A percentile compares a stretch with the other conserved stretches of the same genome.
phyloP scores from a whole-genome alignment of 1,284 basidiomycete species.

The Nidula niveotomentosa region DNA sequence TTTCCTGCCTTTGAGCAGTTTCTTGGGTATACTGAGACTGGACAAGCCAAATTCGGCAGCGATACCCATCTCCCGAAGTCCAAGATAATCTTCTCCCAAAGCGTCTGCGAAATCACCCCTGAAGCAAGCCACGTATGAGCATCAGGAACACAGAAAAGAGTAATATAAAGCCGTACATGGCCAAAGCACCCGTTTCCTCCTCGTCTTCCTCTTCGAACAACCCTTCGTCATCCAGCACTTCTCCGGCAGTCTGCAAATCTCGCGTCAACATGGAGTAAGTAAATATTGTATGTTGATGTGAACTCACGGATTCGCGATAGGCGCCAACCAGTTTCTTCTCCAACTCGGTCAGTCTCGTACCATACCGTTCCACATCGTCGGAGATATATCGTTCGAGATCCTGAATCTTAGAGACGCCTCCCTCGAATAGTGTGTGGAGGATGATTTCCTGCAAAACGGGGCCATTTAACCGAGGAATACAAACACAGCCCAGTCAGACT shows the following conservation, averaged over 20 bases:
- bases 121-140: slow-evolving; percentile 6
- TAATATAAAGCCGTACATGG: slow-evolving; percentile 50
- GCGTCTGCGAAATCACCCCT: slow-evolving; percentile 88
- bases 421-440: slow-evolving; percentile 87
- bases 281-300: too few relatives aligned
- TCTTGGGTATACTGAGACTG: slow-evolving; percentile 78
- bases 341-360: slow-evolving; percentile 73
- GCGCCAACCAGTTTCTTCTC: slow-evolving; percentile 84
- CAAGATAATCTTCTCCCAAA: slow-evolving; percentile 93
- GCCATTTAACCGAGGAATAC: too few relatives aligned
- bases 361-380: slow-evolving; percentile 88
- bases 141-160: neutral
- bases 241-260: slow-evolving; percentile 48
- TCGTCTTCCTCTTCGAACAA: slow-evolving; percentile 77
- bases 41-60: slow-evolving; percentile 86
- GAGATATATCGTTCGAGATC: slow-evolving; percentile 86
- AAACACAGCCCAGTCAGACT: slow-evolving; percentile 11
- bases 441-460: slow-evolving; percentile 79
- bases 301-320: slow-evolving; percentile 76
- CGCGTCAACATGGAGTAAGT: too few relatives aligned
- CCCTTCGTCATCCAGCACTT: slow-evolving; percentile 74
- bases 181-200: slow-evolving; percentile 73
- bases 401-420: slow-evolving; percentile 73
- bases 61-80: slow-evolving; percentile 86
- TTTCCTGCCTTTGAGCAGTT: slow-evolving; percentile 74